These are phyloP conservation scores for Tricholoma matsutake DNA, from an alignment of 768 basidiomycete species.

Conservation along the genomic window DNA sequence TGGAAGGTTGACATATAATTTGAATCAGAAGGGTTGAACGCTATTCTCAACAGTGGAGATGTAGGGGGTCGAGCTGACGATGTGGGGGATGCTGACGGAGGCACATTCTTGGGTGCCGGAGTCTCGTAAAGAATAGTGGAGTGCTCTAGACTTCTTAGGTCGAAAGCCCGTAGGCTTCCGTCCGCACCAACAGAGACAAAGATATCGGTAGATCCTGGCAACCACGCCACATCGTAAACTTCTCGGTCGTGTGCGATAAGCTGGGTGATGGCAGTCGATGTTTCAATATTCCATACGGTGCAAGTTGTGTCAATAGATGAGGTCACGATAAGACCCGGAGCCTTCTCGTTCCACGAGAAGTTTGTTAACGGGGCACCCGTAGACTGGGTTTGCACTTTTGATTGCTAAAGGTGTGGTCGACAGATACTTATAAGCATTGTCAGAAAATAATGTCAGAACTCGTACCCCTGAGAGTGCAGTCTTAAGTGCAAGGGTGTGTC, in stretches of 20 bases:
- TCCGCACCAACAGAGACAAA: conserved; percentile 99
- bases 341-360: conserved; percentile 96
- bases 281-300: conserved; percentile 98
- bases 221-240: conserved; percentile 98
- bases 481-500: conserved; percentile 69
- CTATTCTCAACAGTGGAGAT: conserved; percentile 80
- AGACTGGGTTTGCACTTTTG: conserved; percentile 83
- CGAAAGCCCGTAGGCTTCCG: conserved; percentile 94
- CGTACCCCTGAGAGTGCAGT: conserved; percentile 76
- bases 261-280: conserved; percentile 90
- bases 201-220: conserved; percentile 92
- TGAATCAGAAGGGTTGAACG: conserved; percentile 87
- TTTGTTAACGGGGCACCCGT: conserved; percentile 90
- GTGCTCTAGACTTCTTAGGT: conserved; percentile 93
- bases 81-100: conserved; percentile 55
- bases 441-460: conserved; percentile 25
- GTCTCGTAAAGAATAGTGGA: conserved; percentile 98
- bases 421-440: neutral
- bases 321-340: conserved; percentile 89
- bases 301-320: conserved; percentile 99
- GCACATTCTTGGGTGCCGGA: conserved; percentile 70
- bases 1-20: conserved; percentile 98
- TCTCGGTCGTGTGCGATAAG: conserved; percentile 96
- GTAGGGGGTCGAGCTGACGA: conserved; percentile 67
- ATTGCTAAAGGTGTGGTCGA: conserved; percentile 49